phyloP scores from a whole-genome alignment of 208 protist genomes.

The Herpetomonas samuelpessoai region DNA sequence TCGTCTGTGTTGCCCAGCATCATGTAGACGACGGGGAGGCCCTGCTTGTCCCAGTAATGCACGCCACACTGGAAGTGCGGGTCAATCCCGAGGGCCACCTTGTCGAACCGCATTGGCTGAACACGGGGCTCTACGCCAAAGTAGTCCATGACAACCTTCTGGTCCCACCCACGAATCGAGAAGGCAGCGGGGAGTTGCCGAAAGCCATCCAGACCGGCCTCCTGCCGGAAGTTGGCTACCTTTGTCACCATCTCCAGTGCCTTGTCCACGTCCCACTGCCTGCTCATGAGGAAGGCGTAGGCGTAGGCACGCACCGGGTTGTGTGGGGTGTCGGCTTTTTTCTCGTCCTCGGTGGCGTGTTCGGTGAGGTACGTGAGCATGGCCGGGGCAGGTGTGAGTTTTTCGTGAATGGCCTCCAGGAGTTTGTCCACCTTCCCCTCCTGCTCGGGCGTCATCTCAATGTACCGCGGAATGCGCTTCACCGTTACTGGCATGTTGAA shows the following conservation, averaged over 20 bases:
- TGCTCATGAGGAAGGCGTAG: slow-evolving; percentile 52
- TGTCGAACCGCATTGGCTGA: slow-evolving; percentile 21
- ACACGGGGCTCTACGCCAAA: slow-evolving; percentile 4
- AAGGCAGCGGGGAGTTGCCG: slow-evolving; percentile 40
- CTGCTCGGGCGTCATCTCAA: slow-evolving; percentile 36
- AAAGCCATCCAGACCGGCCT: slow-evolving; percentile 27
- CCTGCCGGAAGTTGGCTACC: slow-evolving; percentile 27
- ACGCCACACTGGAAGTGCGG: slow-evolving; percentile 17
- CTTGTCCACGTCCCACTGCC: slow-evolving; percentile 56
- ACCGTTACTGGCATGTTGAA: slow-evolving; percentile 6
- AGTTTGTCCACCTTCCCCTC: slow-evolving; percentile 57
- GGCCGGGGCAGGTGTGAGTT: slow-evolving; percentile 27
- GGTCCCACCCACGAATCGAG: slow-evolving; percentile 54
- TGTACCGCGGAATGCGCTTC: slow-evolving; percentile 22
- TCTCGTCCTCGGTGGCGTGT: slow-evolving; percentile 11
- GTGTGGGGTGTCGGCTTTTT: slow-evolving; percentile 28
- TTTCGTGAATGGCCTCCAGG: slow-evolving; percentile 17
- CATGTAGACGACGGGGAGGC: slow-evolving; percentile 35
- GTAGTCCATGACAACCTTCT: slow-evolving; percentile 16
- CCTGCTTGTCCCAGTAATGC: slow-evolving; percentile 42
- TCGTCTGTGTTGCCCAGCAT: slow-evolving; percentile 31
- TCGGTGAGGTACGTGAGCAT: slow-evolving; percentile 16
- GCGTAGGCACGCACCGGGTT: slow-evolving; percentile 41
- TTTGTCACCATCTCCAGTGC: slow-evolving; percentile 54
- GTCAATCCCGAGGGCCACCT: slow-evolving; percentile 27